These are phyloP conservation scores for Boletus mariae DNA, from an alignment of 1,284 basidiomycete species.

Conservation along the genomic window DNA sequence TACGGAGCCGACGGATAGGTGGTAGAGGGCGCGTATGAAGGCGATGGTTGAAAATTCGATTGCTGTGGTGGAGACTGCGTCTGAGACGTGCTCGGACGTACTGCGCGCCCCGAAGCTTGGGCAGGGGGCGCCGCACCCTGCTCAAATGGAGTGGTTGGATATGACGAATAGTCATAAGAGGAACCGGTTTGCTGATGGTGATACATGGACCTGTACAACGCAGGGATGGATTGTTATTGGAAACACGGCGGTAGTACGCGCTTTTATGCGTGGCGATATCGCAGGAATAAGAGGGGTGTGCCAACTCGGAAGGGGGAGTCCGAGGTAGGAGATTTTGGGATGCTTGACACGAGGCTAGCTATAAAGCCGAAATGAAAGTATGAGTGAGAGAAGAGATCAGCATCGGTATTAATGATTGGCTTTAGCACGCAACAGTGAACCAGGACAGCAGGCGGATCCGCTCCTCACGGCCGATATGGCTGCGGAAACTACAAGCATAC, in stretches of 20 bases:
- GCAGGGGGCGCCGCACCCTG: conserved; percentile 34
- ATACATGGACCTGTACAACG: conserved; percentile 41
- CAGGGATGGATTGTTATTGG: conserved; percentile 12
- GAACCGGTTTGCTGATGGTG: conserved; percentile 41
- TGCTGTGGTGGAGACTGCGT: conserved; percentile 38
- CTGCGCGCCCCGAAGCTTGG: conserved; percentile 33
- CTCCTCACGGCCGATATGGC: conserved; percentile 20
- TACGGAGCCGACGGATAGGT: conserved; percentile 29
- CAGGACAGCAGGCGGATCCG: conserved; percentile 29
- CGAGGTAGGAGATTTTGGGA: conserved; percentile 31
- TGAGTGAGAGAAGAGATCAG: conserved; percentile 34
- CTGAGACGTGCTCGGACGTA: conserved; percentile 38
- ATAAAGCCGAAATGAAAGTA: conserved; percentile 35
- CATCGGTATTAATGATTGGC: conserved; percentile 35
- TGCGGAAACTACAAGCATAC: conserved; percentile 8
- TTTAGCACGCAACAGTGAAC: conserved; percentile 28
- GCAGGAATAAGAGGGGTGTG: conserved; percentile 26
- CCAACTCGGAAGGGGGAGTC: conserved; percentile 30
- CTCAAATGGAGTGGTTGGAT: conserved; percentile 41
- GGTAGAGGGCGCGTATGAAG: conserved; percentile 30
- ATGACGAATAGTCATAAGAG: conserved; percentile 50
- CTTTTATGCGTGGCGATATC: conserved; percentile 33
- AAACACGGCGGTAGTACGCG: conserved; percentile 20
- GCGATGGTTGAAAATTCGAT: conserved; percentile 25
- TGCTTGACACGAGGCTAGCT: conserved; percentile 34